These are phyloP conservation scores for Logfia minima DNA, from an alignment of 129 eudicot species.

Conservation along the genomic window DNA sequence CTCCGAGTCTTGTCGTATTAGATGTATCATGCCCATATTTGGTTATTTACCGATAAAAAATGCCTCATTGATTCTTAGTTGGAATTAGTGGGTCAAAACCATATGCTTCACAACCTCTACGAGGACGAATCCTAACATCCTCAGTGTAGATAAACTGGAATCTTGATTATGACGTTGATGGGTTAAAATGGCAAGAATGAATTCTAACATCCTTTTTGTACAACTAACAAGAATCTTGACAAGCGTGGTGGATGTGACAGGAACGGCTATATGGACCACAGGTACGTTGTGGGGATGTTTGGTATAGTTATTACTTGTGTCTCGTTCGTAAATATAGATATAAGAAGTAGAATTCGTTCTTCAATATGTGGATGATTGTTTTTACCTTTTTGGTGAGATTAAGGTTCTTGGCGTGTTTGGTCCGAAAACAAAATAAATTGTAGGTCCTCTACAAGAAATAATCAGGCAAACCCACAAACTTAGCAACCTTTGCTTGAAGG, in stretches of 20 bases:
- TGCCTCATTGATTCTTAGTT: background rate
- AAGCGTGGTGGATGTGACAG: background rate
- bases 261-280: background rate
- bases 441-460: background rate
- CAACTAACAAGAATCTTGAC: conserved; percentile 20
- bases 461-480: background rate
- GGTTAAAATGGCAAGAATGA: conserved; percentile 21
- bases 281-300: background rate
- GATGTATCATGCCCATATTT: background rate
- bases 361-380: background rate
- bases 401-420: background rate
- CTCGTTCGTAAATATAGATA: background rate
- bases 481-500: background rate
- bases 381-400: background rate
- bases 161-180: background rate
- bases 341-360: background rate
- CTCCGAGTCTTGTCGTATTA: background rate
- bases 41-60: background rate
- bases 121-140: background rate
- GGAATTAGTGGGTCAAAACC: background rate
- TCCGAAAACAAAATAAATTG: background rate
- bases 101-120: background rate
- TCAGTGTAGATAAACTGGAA: conserved; percentile 4
- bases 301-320: background rate
- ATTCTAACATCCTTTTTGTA: conserved; percentile 27